Base-by-base conservation (phyloP, 129 eudicot genomes). In the Chrysanthemum lavandulifolium region DNA sequence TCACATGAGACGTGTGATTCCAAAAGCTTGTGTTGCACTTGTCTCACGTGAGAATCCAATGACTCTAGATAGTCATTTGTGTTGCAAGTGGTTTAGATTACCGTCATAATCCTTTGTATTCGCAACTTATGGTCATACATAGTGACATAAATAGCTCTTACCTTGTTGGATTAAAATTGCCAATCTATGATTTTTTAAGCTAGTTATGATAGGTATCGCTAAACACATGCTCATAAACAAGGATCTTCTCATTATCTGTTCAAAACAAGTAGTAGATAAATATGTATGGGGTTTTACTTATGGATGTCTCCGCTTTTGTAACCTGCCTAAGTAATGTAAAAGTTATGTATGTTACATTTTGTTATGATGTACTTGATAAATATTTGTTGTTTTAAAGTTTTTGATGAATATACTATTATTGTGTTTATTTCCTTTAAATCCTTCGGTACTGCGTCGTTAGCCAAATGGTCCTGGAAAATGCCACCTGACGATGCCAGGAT, bases 61-160 rank as follows among this genome's bases (percentile, higher is more conserved):
- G 73, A 0, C 13, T 71, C 29, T 6, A 78, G 82, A 78, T 72
- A 64, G 6, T 0, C 53, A 29, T 65, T 64, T 13, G 61, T 71
- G 73, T 45, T 78, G 77, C 16, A 3, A 1, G 82, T 78, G 77
- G 73, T 72, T 13, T 78, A 59, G 73, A 45, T 43, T 78, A 65
- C 54, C 73, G 0, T 78, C 77, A 78, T 78, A 78, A 45, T 78
- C 82, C 82, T 78, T 78, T 65, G 52, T 64, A 15, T 1, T 23
- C 66, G 15, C 12, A 14, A 16, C 12, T 16, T 6, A 58, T 40
- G 16, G 82, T 78, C 82, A 29, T 72, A n/a, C 73, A 65, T 72
- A 1, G 82, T 72, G 82, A 78, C 11, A 72, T 78, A 64, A 78
- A 78, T 55, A 78, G 82, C 82, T 73, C 59, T 27, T 31, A 55